phyloP scores from a whole-genome alignment of 371 early-diverging fungal genomes.

The Choanephora cucurbitarum region DNA sequence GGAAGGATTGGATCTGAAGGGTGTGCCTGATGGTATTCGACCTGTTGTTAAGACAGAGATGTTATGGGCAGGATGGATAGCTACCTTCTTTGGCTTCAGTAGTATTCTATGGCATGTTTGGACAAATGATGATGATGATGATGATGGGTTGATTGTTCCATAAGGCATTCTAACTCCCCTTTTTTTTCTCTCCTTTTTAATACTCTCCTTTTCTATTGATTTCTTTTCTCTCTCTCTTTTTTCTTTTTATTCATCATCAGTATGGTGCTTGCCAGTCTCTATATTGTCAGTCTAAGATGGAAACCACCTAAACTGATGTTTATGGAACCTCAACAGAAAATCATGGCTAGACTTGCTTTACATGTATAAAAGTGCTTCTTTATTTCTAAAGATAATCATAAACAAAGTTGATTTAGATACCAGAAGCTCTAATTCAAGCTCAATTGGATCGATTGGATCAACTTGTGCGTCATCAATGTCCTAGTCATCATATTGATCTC shows the following conservation, averaged over 20 bases:
- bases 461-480: constrained; percentile 32
- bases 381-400: no score
- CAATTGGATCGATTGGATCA: constrained; percentile 27
- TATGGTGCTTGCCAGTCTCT: constrained; percentile 19
- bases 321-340: constrained; percentile 20
- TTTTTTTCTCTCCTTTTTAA: no score
- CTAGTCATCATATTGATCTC: constrained; percentile 41
- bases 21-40: constrained; percentile 49
- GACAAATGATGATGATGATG: no score
- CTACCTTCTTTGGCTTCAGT: constrained; percentile 66
- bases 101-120: constrained; percentile 72
- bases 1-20: constrained; percentile 50
- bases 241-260: no score
- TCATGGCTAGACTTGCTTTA: constrained; percentile 15
- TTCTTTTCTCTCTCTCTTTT: no score
- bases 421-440: constrained; percentile 21
- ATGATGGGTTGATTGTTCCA: no score
- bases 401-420: no score
- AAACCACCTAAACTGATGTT: constrained; percentile 32
- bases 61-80: constrained; percentile 58
- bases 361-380: no score
- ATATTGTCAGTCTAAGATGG: constrained; percentile 38
- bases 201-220: background rate
- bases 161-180: no score
- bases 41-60: constrained; percentile 47